Conservation (phyloP, 1,284 basidiomycete genomes). For the Agroathelia rolfsii region DNA sequence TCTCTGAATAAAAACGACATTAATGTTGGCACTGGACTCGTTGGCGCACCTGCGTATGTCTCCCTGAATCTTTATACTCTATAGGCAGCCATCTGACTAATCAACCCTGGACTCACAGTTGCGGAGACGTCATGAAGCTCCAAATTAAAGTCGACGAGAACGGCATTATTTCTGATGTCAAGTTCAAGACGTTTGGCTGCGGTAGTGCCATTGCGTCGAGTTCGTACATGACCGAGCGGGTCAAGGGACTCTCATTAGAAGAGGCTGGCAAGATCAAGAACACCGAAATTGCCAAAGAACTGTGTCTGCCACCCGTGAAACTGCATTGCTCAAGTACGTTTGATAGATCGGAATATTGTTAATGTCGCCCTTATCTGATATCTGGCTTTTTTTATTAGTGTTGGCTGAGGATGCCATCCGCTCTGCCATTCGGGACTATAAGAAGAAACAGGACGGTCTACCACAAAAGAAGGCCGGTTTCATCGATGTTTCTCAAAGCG, state of each 20-base stretch:
- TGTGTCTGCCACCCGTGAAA: conserved; percentile 94
- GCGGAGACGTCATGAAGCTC: conserved; percentile 96
- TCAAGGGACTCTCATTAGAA: conserved; percentile 90
- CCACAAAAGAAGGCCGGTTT: conserved; percentile 47
- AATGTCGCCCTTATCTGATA: conserved; percentile 12
- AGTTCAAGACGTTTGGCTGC: conserved; percentile 98
- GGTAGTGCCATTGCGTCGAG: conserved; percentile 96
- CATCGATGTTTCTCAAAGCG: conserved; percentile 70
- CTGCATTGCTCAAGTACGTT: conserved; percentile 77
- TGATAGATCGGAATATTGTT: conserved; percentile 8
- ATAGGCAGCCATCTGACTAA: conserved; percentile 12
- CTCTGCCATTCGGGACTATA: conserved; percentile 89
- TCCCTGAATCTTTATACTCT: conserved; percentile 4
- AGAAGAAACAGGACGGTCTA: conserved; percentile 58
- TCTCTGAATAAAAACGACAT: conserved; percentile 86
- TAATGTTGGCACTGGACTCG: conserved; percentile 95
- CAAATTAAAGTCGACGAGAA: conserved; percentile 96
- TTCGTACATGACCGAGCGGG: conserved; percentile 96
- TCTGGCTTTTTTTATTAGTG: conserved; percentile 41
- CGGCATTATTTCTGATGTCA: conserved; percentile 94
- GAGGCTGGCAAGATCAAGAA: conserved; percentile 97
- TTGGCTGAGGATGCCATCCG: conserved; percentile 97
- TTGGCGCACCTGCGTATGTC: conserved; percentile 95
- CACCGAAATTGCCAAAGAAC: conserved; percentile 97
- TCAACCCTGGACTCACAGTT: conserved; percentile 32